Percentiles rank a stretch among this genome's conserved stretches.
These are phyloP conservation scores for Mangifera indica DNA, from an alignment of 345 rosid species.

Conservation along the genomic window DNA sequence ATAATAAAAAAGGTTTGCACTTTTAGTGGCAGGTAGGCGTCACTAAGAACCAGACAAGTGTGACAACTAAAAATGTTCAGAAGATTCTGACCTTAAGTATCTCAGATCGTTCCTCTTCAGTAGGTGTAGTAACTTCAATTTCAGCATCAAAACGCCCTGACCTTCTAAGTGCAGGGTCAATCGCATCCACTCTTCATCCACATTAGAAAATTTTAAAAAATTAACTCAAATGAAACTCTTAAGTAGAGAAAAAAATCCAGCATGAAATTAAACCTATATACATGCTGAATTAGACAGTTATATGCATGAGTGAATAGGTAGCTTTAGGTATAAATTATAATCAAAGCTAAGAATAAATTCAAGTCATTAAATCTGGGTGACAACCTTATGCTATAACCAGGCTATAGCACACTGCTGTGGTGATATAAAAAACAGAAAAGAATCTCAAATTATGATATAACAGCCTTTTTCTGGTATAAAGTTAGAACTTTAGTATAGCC, in stretches of 20 bases:
- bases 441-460: not conserved
- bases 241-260: not conserved
- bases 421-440: not conserved
- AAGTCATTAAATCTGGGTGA: not conserved
- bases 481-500: not conserved
- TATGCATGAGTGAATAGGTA: not conserved
- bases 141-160: slow-evolving; percentile 81
- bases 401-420: not conserved
- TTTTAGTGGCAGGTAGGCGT: not conserved
- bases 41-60: not conserved
- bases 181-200: slow-evolving; percentile 57
- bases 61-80: slow-evolving; percentile 2
- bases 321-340: not conserved
- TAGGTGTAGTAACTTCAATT: slow-evolving; percentile 84
- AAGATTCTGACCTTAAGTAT: slow-evolving; percentile 59
- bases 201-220: not conserved
- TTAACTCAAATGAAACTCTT: not conserved
- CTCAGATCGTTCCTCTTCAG: slow-evolving; percentile 71
- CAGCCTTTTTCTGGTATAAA: not conserved
- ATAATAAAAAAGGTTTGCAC: not conserved
- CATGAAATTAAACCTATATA: not conserved
- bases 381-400: not conserved
- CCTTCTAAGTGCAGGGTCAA: slow-evolving; percentile 83
- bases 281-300: not conserved
- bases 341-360: not conserved